phyloP scores from a whole-genome alignment of 768 basidiomycete species.

The Pleurotus eryngii region DNA sequence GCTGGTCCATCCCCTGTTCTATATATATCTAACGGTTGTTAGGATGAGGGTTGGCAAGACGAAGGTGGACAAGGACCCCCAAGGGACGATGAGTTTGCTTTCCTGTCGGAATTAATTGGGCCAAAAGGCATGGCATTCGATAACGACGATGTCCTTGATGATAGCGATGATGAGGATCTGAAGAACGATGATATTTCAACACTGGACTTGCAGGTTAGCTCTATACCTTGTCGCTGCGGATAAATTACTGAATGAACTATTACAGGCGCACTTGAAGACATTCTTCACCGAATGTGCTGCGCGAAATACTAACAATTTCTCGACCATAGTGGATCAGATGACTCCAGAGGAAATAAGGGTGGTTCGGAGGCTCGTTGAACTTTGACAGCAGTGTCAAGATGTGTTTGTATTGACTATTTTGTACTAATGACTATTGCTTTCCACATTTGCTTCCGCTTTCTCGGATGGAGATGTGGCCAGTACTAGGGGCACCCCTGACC shows the following conservation, averaged over 20 bases:
- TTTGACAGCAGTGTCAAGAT: neutral
- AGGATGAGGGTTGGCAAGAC: constrained; percentile 97
- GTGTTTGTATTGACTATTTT: too few relatives aligned
- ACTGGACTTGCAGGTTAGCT: constrained; percentile 72
- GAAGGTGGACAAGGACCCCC: constrained; percentile 57
- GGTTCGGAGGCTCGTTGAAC: constrained; percentile 45
- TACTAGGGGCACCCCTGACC: too few relatives aligned
- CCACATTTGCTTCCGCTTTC: too few relatives aligned
- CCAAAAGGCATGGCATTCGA: constrained; percentile 71
- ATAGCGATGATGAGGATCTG: constrained; percentile 84
- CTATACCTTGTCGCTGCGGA: neutral
- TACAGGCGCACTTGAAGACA: constrained; percentile 61
- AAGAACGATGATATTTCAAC: constrained; percentile 81
- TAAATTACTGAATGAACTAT: neutral
- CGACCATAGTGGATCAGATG: constrained; percentile 59
- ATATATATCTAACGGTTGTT: constrained; percentile 10
- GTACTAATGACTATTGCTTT: too few relatives aligned
- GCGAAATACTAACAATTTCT: constrained; percentile 61
- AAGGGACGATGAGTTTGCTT: constrained; percentile 77
- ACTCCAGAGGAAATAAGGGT: constrained; percentile 69
- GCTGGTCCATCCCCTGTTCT: constrained; percentile 4
- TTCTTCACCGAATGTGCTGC: constrained; percentile 71
- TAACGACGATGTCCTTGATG: constrained; percentile 72
- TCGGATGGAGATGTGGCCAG: too few relatives aligned
- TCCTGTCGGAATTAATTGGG: constrained; percentile 80